Evolutionary conservation across 805 yeast species (phyloP), one percentile per base, ranked within the genome.

Genomic region (Isabelozyma gotoi): DNA sequence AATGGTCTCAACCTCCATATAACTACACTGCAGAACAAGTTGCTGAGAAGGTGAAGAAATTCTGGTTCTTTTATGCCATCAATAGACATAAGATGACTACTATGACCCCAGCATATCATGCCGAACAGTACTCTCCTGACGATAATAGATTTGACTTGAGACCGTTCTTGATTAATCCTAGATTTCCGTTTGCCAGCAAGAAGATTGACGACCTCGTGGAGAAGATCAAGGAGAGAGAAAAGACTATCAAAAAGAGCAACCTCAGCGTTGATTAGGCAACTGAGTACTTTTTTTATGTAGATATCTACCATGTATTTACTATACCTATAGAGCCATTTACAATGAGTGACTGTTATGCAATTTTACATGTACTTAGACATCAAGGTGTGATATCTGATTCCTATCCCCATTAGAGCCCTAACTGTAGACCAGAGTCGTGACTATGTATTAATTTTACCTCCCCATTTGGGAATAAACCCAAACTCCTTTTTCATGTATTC

Each of bases 21-120:
- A 76, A 80, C 49, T 76, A 90, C 56, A 78, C 89, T 1, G 94
- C 97, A 4, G 81, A 83, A 44, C 82, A 90, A 57, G 83, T 91
- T 41, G 96, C 98, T 2, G 89, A 81, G 36, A 95, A 95, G 62
- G 99, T 94, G 8, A 92, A 94, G 63, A 75, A 82, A 43, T 94
- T 94, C 67, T 94, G 88, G 77, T 91, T 86, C 73, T 94, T 80
- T 61, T 95, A 94, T 65, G 96, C 97, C 4, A 80, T 94, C 44
- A 94, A 94, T 65, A 82, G 99, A 57, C 99, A 94, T 66, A 94
- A 94, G 67, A 94, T 88, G 82, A 94, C 99, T 1, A 91, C 92
- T n/a, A 76, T 91, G 62, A 94, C 99, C 0, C 99, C 99, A 11
- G 80, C 95, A 31, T 94, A 94, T 59, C 99, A 94, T 57, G 99